Base-by-base conservation (phyloP, 2,329 filamentous ascomycete species). In the Elsinoe ampelina region DNA sequence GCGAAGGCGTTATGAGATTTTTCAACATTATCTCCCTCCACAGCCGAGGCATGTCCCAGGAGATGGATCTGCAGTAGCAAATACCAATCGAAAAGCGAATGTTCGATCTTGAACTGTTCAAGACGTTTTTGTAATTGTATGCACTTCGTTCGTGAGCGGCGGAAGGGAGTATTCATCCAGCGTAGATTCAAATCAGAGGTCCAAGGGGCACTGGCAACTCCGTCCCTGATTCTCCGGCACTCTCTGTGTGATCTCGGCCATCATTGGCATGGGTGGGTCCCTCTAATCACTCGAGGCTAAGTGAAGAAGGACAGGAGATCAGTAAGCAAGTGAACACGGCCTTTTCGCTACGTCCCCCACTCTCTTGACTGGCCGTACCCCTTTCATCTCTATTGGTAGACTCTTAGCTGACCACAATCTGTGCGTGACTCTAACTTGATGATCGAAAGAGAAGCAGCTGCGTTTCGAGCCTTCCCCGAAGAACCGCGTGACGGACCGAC, bases 1-100 rank as follows among this genome's bases (percentile, higher is more conserved):
- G 61, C 61, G 61, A 57, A 47, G 61, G 61, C 61, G 61, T 62
- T 61, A 58, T 60, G 61, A 58, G 61, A 62, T 61, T 56, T 57
- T 62, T 62, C 61, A 62, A 62, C 61, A 61, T 59, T 59, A 59
- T 61, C 59, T 59, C 59, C 52, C 41, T 45, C 41, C 54, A 56
- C 54, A 56, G 54, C 54, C 54, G 54, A 56, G 54, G 54, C 38
- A 56, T 56, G 54, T 56, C 48, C 48, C 48, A 39, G 32, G 34
- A 39, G 35, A 39, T 22, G 32, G 48, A 52, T 35, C 13, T 38
- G 48, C 26, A 52, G 48, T 38, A 52, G n/a, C 48, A 39, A 52
- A 38, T 36, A 36, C 32, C 48, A 52, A 52, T 52, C 34, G 48
- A 52, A 52, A 52, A 39, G 48, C 48, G 30, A 36, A 13, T 39